phyloP scores from a whole-genome alignment of 768 basidiomycete genomes.

The Pisolithus marmoratus region DNA sequence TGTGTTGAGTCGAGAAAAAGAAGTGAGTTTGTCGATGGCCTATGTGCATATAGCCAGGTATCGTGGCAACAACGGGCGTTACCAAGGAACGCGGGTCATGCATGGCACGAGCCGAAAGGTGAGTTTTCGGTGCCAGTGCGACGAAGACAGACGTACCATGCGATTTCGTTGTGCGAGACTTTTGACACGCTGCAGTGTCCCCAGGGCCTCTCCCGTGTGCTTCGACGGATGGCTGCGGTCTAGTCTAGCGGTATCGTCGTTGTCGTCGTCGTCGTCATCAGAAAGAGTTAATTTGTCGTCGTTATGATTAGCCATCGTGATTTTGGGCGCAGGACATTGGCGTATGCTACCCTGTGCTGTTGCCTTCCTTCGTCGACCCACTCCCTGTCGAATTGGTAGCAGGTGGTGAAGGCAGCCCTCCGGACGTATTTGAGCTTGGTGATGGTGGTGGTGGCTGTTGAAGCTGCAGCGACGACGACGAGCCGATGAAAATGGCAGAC shows the following conservation, averaged over 20 bases:
- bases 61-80: constrained; percentile 22
- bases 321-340: constrained; percentile 26
- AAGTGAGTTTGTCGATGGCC: constrained; percentile 67
- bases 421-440: constrained; percentile 53
- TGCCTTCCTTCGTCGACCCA: constrained; percentile 64
- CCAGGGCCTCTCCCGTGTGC: constrained; percentile 46
- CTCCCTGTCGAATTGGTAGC: constrained; percentile 83
- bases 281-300: constrained; percentile 28
- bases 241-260: constrained; percentile 60
- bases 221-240: constrained; percentile 31
- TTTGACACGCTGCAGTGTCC: constrained; percentile 62
- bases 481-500: constrained; percentile 56
- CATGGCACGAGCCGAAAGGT: constrained; percentile 17
- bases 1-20: constrained; percentile 49
- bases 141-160: constrained; percentile 44
- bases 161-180: constrained; percentile 69
- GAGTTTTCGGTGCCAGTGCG: constrained; percentile 14
- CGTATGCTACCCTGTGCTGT: constrained; percentile 39
- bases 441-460: constrained; percentile 59
- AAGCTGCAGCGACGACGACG: constrained; percentile 27
- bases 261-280: constrained; percentile 49
- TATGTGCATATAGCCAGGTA: constrained; percentile 27
- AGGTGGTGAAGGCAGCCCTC: constrained; percentile 69
- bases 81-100: constrained; percentile 13
- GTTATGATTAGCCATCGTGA: constrained; percentile 35